Conservation (phyloP, 2,329 filamentous ascomycete genomes). For the Xylariales sp. region DNA sequence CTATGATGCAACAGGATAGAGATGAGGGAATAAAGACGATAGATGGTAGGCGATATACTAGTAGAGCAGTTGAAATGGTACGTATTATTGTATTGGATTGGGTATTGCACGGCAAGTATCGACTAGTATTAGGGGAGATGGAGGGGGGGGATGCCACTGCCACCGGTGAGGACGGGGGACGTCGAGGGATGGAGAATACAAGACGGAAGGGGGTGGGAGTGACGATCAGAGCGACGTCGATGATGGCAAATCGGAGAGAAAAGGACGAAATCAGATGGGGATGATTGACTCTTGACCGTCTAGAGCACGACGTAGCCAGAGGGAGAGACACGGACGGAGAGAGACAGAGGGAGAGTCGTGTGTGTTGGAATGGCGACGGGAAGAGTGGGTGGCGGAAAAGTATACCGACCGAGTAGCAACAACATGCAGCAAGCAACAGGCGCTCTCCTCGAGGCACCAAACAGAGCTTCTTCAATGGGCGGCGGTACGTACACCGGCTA, state of each 20-base stretch:
- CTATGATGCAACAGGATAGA: slow-evolving; percentile 31
- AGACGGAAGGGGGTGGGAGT: slow-evolving; percentile 1
- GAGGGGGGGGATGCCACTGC: not conserved
- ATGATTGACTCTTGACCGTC: slow-evolving; percentile 32
- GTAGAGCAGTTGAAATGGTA: slow-evolving; percentile 14
- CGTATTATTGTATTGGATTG: slow-evolving; percentile 30
- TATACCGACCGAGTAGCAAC: not conserved
- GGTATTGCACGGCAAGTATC: slow-evolving; percentile 18
- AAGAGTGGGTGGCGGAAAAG: slow-evolving; percentile 34
- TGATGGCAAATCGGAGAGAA: slow-evolving; percentile 40
- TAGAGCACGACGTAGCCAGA: slow-evolving; percentile 15
- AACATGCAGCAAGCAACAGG: not conserved
- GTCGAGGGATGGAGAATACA: slow-evolving; percentile 6
- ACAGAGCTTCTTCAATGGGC: slow-evolving; percentile 2
- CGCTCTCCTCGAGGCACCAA: slow-evolving; percentile 15
- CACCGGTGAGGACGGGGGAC: slow-evolving; percentile 9
- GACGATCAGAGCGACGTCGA: slow-evolving; percentile 41
- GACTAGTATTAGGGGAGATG: slow-evolving; percentile 31
- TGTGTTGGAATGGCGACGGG: slow-evolving; percentile 37
- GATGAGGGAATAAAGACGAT: slow-evolving; percentile 19
- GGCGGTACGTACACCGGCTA: too few relatives aligned
- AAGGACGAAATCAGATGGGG: slow-evolving; percentile 31
- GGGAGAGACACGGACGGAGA: not conserved
- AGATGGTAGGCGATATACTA: not conserved
- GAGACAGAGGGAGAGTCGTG: slow-evolving; percentile 12